Percentiles rank a stretch among this genome's conserved stretches.
phyloP scores from a whole-genome alignment of 2,329 filamentous ascomycete species.

The Pezicula neosporulosa region DNA sequence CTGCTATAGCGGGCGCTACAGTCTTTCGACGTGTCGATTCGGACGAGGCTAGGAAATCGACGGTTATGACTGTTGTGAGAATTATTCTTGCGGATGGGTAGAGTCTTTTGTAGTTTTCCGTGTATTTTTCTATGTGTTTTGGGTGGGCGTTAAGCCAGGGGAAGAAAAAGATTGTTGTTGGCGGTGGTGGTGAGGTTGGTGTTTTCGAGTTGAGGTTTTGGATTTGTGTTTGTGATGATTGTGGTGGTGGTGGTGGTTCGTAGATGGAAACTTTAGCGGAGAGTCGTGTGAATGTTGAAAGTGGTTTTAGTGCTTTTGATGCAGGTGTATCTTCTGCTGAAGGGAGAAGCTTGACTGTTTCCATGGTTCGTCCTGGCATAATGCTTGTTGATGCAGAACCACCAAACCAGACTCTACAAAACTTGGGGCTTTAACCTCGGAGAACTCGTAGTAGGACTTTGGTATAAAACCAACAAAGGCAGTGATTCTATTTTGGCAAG shows the following conservation, averaged over 20 bases:
- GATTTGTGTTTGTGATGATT: not conserved
- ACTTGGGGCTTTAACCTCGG: no score
- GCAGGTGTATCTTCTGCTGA: no score
- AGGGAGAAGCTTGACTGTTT: no score
- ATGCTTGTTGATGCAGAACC: no score
- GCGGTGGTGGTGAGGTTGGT: constrained; percentile 4
- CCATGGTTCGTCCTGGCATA: no score
- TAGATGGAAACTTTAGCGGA: constrained; percentile 18
- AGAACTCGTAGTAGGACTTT: no score
- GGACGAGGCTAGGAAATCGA: constrained; percentile 38
- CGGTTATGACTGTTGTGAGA: constrained; percentile 44
- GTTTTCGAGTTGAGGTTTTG: not conserved
- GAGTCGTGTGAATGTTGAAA: constrained; percentile 19
- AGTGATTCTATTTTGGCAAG: no score
- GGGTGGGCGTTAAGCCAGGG: constrained; percentile 55
- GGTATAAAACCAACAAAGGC: no score
- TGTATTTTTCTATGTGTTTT: constrained; percentile 53
- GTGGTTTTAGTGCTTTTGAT: constrained; percentile 11
- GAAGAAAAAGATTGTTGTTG: constrained; percentile 45
- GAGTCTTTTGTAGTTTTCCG: constrained; percentile 45
- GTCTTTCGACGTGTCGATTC: constrained; percentile 16
- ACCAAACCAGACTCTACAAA: no score
- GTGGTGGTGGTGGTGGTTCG: constrained; percentile 5
- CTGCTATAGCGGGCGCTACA: constrained; percentile 28
- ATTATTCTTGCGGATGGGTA: constrained; percentile 49